Percentiles rank a stretch among this genome's conserved stretches.
Conservation (phyloP, 2,329 filamentous ascomycete genomes). For the Colletotrichum australisinense region DNA sequence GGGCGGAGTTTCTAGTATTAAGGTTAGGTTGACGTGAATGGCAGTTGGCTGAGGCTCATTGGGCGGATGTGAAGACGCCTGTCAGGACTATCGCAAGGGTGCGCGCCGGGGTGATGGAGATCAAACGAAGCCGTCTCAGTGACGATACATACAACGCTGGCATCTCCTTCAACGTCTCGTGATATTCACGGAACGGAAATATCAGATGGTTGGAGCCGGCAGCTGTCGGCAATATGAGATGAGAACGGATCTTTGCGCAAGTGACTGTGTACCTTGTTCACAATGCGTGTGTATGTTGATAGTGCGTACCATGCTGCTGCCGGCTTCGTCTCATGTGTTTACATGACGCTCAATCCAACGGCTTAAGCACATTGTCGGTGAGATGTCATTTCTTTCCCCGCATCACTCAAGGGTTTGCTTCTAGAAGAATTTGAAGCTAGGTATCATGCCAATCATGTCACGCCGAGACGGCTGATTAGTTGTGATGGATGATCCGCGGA, state of each 20-base stretch:
- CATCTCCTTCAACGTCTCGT: background rate
- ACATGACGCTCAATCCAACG: background rate
- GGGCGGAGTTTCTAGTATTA: background rate
- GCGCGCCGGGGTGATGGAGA: constrained; percentile 17
- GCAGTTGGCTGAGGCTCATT: background rate
- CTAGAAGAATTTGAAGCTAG: background rate
- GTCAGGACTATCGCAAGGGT: background rate
- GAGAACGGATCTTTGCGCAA: background rate
- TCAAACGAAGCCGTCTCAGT: constrained; percentile 31
- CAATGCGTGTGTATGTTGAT: background rate
- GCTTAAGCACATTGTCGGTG: background rate
- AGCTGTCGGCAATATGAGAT: background rate
- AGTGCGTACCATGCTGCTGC: background rate
- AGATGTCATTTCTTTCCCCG: background rate
- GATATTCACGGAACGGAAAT: background rate
- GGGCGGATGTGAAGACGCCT: background rate
- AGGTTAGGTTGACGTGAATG: constrained; percentile 5
- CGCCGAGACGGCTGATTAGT: constrained; percentile 3
- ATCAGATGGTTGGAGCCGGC: constrained; percentile 14
- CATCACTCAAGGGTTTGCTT: background rate
- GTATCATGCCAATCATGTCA: background rate
- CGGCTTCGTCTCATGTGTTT: constrained; percentile 12
- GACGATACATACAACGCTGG: background rate
- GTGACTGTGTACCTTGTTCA: background rate
- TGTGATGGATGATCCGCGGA: background rate